Evolutionary conservation across 192 early-diverging fungal genomes (phyloP).

Genomic region (Linderina pennispora): DNA sequence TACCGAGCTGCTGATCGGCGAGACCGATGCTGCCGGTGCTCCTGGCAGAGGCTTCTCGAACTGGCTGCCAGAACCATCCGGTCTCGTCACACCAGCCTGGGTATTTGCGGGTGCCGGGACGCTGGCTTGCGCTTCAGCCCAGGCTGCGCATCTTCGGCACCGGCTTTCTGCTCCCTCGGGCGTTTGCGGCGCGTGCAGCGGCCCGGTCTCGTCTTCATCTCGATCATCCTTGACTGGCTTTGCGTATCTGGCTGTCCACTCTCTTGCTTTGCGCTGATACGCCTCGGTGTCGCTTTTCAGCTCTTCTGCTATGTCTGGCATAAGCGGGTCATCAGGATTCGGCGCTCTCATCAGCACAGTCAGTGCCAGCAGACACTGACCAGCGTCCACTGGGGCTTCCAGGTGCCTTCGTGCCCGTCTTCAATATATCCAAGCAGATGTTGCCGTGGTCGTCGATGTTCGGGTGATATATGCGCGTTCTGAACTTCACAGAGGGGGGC

Average conservation of each 20-base stretch:
- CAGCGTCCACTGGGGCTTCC: conserved; percentile 65
- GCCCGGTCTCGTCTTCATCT: conserved; percentile 4
- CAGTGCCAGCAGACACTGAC: conserved; percentile 54
- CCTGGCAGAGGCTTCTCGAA: too few relatives aligned
- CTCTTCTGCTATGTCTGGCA: conserved; percentile 52
- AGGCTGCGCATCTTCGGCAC: conserved; percentile 4
- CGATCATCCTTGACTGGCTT: conserved; percentile 8
- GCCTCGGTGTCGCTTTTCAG: conserved; percentile 15
- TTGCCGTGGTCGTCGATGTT: conserved; percentile 74
- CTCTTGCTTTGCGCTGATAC: conserved; percentile 13
- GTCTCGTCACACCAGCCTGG: too few relatives aligned
- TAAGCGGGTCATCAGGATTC: conserved; percentile 71
- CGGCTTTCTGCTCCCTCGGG: neutral
- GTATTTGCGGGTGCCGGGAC: too few relatives aligned
- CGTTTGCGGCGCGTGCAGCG: conserved; percentile 1
- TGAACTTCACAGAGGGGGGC: conserved; percentile 62
- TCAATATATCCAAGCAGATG: conserved; percentile 70
- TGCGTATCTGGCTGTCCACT: conserved; percentile 32
- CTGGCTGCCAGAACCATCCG: too few relatives aligned
- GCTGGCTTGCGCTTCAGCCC: conserved; percentile 18
- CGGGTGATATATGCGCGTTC: conserved; percentile 75
- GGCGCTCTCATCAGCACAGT: conserved; percentile 54
- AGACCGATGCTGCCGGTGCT: too few relatives aligned
- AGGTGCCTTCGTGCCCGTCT: conserved; percentile 53
- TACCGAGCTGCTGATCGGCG: conserved; percentile 2